Percentiles rank a stretch among this genome's conserved stretches.
Conservation (phyloP, 345 rosid genomes). For the Clausena lansium region DNA sequence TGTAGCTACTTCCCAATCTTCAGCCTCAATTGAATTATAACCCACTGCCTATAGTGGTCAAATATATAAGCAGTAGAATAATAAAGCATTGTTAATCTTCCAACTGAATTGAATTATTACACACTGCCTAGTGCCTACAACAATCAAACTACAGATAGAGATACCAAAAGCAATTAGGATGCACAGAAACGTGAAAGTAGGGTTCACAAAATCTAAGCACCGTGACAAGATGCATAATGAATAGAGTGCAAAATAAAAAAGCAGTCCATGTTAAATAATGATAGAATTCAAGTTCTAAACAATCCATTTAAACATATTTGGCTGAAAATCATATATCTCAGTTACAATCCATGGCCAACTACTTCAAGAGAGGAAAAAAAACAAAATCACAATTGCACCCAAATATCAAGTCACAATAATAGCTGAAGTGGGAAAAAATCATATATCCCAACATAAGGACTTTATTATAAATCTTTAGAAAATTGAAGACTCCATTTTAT, state of each 20-base stretch:
- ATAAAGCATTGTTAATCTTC: constrained; percentile 48
- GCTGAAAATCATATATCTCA: background rate
- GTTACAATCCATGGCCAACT: background rate
- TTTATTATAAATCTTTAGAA: background rate
- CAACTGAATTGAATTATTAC: constrained; percentile 82
- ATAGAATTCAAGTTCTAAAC: background rate
- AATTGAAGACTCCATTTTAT: background rate
- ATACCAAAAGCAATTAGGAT: constrained; percentile 5
- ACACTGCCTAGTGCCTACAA: constrained; percentile 53
- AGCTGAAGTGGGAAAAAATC: background rate
- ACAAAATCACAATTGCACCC: background rate
- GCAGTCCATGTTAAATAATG: background rate
- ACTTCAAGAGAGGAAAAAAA: background rate
- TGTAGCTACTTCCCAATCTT: constrained; percentile 98
- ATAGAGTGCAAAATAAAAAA: background rate
- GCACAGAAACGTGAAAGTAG: background rate
- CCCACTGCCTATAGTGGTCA: constrained; percentile 72
- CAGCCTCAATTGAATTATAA: constrained; percentile 97
- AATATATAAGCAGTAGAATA: constrained; percentile 12
- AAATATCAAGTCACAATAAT: background rate
- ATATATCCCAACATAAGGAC: background rate
- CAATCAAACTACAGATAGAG: constrained; percentile 15
- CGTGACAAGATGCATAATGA: background rate
- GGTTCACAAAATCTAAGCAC: background rate
- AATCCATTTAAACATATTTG: background rate